Evolutionary conservation across 2,329 filamentous ascomycete genomes (phyloP).

Genomic region (Grosmannia huntii): DNA sequence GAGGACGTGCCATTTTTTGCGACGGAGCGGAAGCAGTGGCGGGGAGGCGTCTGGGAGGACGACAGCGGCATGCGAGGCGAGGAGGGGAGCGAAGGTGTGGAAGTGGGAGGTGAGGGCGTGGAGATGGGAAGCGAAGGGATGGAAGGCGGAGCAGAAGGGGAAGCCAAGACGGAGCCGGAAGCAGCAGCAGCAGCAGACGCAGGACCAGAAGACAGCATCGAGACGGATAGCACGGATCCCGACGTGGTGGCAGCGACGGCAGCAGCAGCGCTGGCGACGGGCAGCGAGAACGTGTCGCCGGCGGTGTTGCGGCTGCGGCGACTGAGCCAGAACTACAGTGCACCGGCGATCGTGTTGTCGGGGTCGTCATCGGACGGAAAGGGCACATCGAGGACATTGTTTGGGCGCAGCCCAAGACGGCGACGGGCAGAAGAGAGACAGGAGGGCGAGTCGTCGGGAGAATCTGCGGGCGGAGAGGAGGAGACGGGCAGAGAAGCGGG

Average conservation of each 20-base stretch:
- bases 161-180: background rate
- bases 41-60: slow-evolving; percentile 71
- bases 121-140: background rate
- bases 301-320: slow-evolving; percentile 25
- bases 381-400: slow-evolving; percentile 32
- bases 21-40: slow-evolving; percentile 63
- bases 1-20: slow-evolving; percentile 87
- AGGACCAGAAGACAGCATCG: background rate
- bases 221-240: background rate
- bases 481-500: background rate
- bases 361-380: background rate
- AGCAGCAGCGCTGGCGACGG: background rate
- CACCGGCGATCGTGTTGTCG: slow-evolving; percentile 25
- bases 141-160: slow-evolving; percentile 20
- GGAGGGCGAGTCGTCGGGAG: background rate
- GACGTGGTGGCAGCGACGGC: background rate
- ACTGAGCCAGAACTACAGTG: slow-evolving; percentile 43
- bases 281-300: slow-evolving; percentile 19
- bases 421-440: background rate
- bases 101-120: background rate
- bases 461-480: background rate
- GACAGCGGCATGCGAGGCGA: slow-evolving; percentile 18
- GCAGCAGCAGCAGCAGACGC: slow-evolving; percentile 14
- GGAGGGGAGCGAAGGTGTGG: slow-evolving; percentile 22
- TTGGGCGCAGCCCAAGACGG: background rate